Evolutionary conservation across 2,329 filamentous ascomycete species (phyloP), one percentile per base, ranked within the genome.

Genomic region (Myriosclerotinia scirpicola): DNA sequence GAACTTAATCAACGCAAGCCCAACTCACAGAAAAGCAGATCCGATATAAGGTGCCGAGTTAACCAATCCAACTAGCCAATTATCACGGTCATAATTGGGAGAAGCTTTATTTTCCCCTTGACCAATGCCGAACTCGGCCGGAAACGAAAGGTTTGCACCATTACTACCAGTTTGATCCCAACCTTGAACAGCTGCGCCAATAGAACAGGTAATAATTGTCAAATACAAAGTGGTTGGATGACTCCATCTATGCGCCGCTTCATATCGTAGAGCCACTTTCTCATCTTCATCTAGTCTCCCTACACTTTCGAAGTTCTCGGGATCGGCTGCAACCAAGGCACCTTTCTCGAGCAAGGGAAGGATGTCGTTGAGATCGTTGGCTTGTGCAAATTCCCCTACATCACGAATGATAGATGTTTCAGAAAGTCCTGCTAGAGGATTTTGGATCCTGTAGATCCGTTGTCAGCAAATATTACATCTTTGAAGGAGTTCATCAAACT

Each of bases 281-380:
- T 90, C 89, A 0, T 81, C 79, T 20, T 87, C 82, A 65, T 81
- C 79, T 2, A 93, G 82, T 14, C 85, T 83, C 2, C 75, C 77
- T 52, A 92, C 82, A 44, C 82, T 79, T 67, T 91, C 88, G 75
- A 84, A 90, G 40, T 82, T 81, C 11, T 80, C 79, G 0, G 90
- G 90, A 71, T 89, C 86, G 75, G 91, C 89, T 3, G 91, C 91
- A 22, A 93, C 84, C 14, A 94, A 81, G 4, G 90, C 91, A 44
- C 90, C 91, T 72, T 88, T 89, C 62, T 84, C 81, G 62, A 93
- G 81, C 20, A 89, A 74, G 4, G 80, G 78, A 3, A 86, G 78
- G 70, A 89, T 82, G 64, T 89, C 84, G 2, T 79, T 77, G 36
- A 93, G 80, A 34, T 82, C 82, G 71, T 89, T 84, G 53, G 83